These are phyloP conservation scores for Capronia epimyces DNA, from an alignment of 2,329 filamentous ascomycete genomes.

Conservation along the genomic window DNA sequence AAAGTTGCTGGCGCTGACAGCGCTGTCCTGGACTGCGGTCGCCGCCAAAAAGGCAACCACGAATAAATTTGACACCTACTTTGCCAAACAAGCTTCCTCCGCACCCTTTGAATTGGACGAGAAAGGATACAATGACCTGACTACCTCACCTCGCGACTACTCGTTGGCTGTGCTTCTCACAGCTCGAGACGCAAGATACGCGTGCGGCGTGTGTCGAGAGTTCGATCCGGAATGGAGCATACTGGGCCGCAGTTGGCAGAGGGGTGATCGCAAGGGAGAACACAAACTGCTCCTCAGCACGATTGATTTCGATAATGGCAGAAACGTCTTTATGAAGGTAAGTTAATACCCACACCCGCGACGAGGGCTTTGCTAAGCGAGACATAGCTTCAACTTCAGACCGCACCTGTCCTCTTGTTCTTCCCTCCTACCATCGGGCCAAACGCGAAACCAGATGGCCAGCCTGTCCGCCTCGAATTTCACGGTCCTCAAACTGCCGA, in stretches of 20 bases:
- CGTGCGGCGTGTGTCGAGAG: slow-evolving; percentile 78
- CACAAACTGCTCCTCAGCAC: slow-evolving; percentile 73
- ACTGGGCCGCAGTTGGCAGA: slow-evolving; percentile 77
- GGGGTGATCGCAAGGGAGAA: slow-evolving; percentile 70
- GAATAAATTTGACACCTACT: slow-evolving; percentile 67
- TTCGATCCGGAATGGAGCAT: slow-evolving; percentile 95
- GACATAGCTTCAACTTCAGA: slow-evolving; percentile 78
- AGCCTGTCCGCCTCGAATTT: slow-evolving; percentile 80
- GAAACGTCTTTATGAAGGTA: slow-evolving; percentile 79
- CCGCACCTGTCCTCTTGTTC: slow-evolving; percentile 80
- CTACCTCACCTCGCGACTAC: slow-evolving; percentile 74
- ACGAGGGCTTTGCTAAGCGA: not conserved
- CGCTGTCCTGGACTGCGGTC: slow-evolving; percentile 56
- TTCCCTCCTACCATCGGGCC: slow-evolving; percentile 82
- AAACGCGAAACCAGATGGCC: slow-evolving; percentile 62
- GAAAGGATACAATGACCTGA: slow-evolving; percentile 67
- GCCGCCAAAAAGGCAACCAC: slow-evolving; percentile 54
- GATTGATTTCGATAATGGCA: slow-evolving; percentile 81
- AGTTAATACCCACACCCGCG: not conserved
- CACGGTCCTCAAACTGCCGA: slow-evolving; percentile 71
- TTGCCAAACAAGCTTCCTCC: slow-evolving; percentile 59
- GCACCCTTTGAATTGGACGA: slow-evolving; percentile 74
- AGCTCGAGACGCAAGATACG: slow-evolving; percentile 74
- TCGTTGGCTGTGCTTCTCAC: slow-evolving; percentile 77
- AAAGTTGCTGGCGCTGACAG: slow-evolving; percentile 56